Evolutionary conservation across 768 basidiomycete genomes (phyloP).

Genomic region (Rhizopogon sp.): DNA sequence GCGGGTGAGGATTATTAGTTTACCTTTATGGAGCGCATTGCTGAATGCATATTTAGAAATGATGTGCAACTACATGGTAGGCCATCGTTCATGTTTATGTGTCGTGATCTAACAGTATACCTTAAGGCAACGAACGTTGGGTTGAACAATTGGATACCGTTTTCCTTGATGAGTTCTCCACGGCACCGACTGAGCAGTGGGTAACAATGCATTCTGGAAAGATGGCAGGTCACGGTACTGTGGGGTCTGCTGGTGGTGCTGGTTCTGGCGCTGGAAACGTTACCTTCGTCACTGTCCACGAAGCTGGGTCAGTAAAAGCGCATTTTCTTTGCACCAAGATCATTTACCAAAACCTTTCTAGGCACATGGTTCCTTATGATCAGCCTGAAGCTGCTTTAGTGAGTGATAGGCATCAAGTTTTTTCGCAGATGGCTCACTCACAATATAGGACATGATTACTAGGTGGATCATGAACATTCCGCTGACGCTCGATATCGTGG

Average conservation of each 20-base stretch:
- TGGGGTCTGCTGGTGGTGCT: constrained; percentile 63
- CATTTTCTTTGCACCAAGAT: background rate
- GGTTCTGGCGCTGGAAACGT: constrained; percentile 74
- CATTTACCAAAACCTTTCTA: constrained; percentile 19
- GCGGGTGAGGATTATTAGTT: constrained; percentile 43
- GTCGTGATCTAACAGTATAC: background rate
- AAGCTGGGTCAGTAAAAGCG: constrained; percentile 63
- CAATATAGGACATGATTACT: constrained; percentile 49
- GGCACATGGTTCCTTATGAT: constrained; percentile 89
- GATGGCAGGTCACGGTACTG: constrained; percentile 60
- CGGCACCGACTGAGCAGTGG: constrained; percentile 50
- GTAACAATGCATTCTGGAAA: constrained; percentile 45
- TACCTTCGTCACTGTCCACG: constrained; percentile 72
- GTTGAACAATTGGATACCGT: constrained; percentile 54
- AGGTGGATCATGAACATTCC: constrained; percentile 54
- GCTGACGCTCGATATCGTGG: constrained; percentile 20
- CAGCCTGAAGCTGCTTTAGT: constrained; percentile 85
- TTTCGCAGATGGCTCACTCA: background rate
- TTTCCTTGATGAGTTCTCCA: constrained; percentile 58
- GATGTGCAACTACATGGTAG: constrained; percentile 83
- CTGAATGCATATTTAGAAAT: constrained; percentile 44
- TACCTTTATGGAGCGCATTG: background rate
- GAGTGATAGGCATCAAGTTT: constrained; percentile 15
- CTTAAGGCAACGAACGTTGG: constrained; percentile 76
- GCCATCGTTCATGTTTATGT: constrained; percentile 14